A percentile compares a stretch with the other conserved stretches of the same genome.
phyloP scores from a whole-genome alignment of 306 rosid genomes.

The Cucumis hystrix region DNA sequence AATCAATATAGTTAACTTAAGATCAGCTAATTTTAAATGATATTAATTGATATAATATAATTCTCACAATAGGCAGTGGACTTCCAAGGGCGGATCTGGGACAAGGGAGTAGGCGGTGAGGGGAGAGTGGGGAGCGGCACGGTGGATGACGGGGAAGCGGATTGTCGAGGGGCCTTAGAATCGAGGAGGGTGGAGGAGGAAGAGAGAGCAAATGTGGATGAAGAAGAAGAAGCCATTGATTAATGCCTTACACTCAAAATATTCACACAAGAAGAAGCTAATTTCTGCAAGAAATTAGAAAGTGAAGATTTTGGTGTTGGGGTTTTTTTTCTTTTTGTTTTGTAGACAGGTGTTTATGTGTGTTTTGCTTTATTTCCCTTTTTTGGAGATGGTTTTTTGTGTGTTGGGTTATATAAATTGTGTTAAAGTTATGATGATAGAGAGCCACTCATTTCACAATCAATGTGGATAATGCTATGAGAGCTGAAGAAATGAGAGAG shows the following conservation, averaged over 20 bases:
- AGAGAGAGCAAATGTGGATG: constrained; percentile 10
- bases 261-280: not conserved
- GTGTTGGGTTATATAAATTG: too few relatives aligned
- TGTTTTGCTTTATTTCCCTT: not conserved
- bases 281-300: not conserved
- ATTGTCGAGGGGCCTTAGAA: constrained; percentile 5
- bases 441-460: not conserved
- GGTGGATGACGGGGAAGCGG: not conserved
- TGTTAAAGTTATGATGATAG: not conserved
- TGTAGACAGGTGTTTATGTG: not conserved
- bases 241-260: not conserved
- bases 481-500: not conserved
- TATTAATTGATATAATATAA: too few relatives aligned
- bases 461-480: not conserved
- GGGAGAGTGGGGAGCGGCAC: constrained; percentile 39
- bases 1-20: too few relatives aligned
- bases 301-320: not conserved
- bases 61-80: constrained; percentile 51
- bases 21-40: too few relatives aligned
- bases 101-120: constrained; percentile 31
- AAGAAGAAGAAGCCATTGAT: constrained; percentile 11
- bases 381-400: not conserved
- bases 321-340: not conserved
- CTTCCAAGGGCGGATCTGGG: constrained; percentile 49
- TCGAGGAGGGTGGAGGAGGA: constrained; percentile 6